Conservation (phyloP, 2,329 filamentous ascomycete genomes). For the Penicillium sp. region DNA sequence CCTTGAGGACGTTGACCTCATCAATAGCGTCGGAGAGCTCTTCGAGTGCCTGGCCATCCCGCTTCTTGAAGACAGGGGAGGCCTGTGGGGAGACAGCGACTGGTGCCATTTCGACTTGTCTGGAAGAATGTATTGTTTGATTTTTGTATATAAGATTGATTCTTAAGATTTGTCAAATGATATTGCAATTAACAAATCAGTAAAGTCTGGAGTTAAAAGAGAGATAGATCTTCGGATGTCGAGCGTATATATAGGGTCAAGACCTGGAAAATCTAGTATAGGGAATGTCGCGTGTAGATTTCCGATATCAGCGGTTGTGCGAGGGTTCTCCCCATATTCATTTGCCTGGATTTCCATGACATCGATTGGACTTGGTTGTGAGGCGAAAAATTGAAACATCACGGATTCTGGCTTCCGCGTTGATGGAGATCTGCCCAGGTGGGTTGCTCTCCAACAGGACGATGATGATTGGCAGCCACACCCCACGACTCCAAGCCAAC, state of each 20-base stretch:
- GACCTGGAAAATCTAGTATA: neutral
- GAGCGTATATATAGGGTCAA: slow-evolving; percentile 16
- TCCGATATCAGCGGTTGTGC: slow-evolving; percentile 13
- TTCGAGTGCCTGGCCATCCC: slow-evolving; percentile 58
- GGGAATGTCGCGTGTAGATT: slow-evolving; percentile 19
- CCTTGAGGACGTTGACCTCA: slow-evolving; percentile 59
- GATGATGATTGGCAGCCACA: slow-evolving; percentile 9
- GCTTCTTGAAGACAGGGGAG: slow-evolving; percentile 37
- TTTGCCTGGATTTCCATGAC: slow-evolving; percentile 18
- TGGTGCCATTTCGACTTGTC: slow-evolving; percentile 28
- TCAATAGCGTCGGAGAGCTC: slow-evolving; percentile 59
- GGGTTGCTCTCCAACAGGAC: neutral
- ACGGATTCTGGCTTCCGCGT: slow-evolving; percentile 36
- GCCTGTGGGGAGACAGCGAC: slow-evolving; percentile 26
- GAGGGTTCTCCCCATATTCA: slow-evolving; percentile 3
- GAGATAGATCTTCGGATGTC: neutral
- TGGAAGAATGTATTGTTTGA: neutral
- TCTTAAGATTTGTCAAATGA: neutral
- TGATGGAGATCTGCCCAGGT: slow-evolving; percentile 3
- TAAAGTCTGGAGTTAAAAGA: neutral
- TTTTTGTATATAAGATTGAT: neutral
- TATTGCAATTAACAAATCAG: neutral
- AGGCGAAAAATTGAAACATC: slow-evolving; percentile 13
- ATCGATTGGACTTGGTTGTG: neutral
- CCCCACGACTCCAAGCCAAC: neutral